Conservation (phyloP, 345 rosid species). For the Brassica rapa region DNA sequence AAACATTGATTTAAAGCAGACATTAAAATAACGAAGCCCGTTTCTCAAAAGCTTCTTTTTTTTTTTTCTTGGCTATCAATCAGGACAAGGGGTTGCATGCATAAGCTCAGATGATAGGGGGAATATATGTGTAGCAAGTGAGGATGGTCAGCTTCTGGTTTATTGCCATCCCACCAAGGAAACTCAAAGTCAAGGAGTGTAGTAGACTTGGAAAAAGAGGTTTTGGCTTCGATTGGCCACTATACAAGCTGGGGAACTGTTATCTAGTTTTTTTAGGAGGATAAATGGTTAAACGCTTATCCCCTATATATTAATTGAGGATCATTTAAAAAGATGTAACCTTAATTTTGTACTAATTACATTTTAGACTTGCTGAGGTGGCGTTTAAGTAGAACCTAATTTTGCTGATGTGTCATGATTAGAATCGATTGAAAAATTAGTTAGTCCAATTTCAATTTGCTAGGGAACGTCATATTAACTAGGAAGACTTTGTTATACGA, state of each 20-base stretch:
- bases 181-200: conserved; percentile 10
- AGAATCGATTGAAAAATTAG: no score
- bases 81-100: conserved; percentile 69
- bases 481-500: no score
- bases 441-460: no score
- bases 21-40: background rate
- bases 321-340: no score
- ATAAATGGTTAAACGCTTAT: no score
- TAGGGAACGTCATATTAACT: no score
- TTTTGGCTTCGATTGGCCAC: background rate
- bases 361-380: no score
- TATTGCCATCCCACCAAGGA: conserved; percentile 43
- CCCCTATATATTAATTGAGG: no score
- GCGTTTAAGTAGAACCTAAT: no score
- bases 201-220: background rate
- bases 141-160: conserved; percentile 66
- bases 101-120: conserved; percentile 66
- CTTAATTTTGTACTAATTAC: no score
- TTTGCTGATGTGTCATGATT: no score
- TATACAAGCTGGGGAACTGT: background rate
- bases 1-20: background rate
- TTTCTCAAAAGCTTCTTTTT: background rate
- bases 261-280: no score
- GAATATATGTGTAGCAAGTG: conserved; percentile 54
- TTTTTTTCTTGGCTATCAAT: conserved; percentile 34